Conservation (phyloP, 2,329 filamentous ascomycete genomes). For the Fusarium sp. region DNA sequence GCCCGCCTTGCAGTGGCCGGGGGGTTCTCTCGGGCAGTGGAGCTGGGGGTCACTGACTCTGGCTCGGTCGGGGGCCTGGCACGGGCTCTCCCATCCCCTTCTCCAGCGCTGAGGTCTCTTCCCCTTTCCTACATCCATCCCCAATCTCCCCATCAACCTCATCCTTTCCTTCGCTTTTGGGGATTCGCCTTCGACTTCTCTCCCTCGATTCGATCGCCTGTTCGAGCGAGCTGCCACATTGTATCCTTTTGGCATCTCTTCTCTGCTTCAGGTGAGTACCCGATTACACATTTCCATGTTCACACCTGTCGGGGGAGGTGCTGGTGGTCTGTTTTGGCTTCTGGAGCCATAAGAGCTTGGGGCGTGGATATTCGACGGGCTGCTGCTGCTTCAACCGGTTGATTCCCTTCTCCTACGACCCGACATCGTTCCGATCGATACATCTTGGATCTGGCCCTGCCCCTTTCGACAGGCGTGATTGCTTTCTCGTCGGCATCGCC, state of each 20-base stretch:
- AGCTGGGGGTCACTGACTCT: slow-evolving; percentile 24
- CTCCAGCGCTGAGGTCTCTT: slow-evolving; percentile 31
- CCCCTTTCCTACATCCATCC: slow-evolving; percentile 41
- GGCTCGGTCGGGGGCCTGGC: slow-evolving; percentile 14
- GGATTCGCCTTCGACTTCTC: slow-evolving; percentile 35
- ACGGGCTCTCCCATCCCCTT: slow-evolving; percentile 23
- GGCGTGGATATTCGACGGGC: slow-evolving; percentile 20
- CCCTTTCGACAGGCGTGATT: slow-evolving; percentile 6
- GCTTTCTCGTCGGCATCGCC: slow-evolving; percentile 6
- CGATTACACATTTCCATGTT: slow-evolving; percentile 7
- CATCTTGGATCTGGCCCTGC: not conserved
- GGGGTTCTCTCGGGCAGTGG: slow-evolving; percentile 26
- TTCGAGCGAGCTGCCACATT: slow-evolving; percentile 24
- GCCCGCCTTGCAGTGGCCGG: slow-evolving; percentile 10
- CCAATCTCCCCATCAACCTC: slow-evolving; percentile 40
- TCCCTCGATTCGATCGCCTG: slow-evolving; percentile 33
- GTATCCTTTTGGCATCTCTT: slow-evolving; percentile 37
- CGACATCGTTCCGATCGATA: not conserved
- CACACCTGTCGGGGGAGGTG: not conserved
- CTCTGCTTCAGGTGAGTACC: slow-evolving; percentile 36
- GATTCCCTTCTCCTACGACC: slow-evolving; percentile 9
- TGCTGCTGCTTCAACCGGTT: slow-evolving; percentile 8
- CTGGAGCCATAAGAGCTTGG: slow-evolving; percentile 18
- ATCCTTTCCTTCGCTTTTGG: slow-evolving; percentile 28
- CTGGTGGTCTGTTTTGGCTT: slow-evolving; percentile 28